phyloP scores from a whole-genome alignment of 192 early-diverging fungal genomes.

The Coemansia umbellata region DNA sequence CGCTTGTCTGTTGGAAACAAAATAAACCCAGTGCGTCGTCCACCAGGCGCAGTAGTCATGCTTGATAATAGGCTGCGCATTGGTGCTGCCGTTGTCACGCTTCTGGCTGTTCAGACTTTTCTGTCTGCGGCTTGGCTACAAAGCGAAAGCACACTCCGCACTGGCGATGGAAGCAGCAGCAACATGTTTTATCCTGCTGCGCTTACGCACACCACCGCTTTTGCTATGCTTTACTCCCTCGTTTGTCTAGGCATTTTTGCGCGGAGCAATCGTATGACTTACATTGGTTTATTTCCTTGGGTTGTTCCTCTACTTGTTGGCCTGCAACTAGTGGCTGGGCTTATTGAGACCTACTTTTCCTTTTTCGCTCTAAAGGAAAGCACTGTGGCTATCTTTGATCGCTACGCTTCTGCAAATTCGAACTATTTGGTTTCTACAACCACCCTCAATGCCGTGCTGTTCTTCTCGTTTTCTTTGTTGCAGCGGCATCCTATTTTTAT shows the following conservation, averaged over 20 bases:
- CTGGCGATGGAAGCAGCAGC: too few relatives aligned
- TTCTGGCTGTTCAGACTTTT: conserved; percentile 3
- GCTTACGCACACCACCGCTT: too few relatives aligned
- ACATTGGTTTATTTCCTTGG: conserved; percentile 23
- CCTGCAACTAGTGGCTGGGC: conserved; percentile 2
- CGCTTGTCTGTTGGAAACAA: neutral
- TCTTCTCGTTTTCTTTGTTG: conserved; percentile 1
- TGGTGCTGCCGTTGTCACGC: neutral
- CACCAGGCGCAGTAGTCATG: conserved; percentile 9
- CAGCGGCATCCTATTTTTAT: conserved; percentile 25
- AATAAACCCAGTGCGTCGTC: conserved; percentile 16
- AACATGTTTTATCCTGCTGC: too few relatives aligned
- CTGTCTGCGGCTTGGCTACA: too few relatives aligned
- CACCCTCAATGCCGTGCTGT: neutral
- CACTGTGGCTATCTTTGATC: conserved; percentile 15
- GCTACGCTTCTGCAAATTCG: conserved; percentile 8
- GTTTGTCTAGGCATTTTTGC: too few relatives aligned
- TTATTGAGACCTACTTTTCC: conserved; percentile 19
- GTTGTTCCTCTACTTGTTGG: conserved; percentile 1
- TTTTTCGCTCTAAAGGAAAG: conserved; percentile 20
- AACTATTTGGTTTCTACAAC: conserved; percentile 12
- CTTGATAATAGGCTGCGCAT: conserved; percentile 20
- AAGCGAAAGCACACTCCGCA: too few relatives aligned
- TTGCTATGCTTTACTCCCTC: too few relatives aligned
- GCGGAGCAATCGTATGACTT: neutral